Evolutionary conservation across 768 basidiomycete genomes (phyloP), one percentile per base, ranked within the genome.

Genomic region (Kwoniella heveanensis): DNA sequence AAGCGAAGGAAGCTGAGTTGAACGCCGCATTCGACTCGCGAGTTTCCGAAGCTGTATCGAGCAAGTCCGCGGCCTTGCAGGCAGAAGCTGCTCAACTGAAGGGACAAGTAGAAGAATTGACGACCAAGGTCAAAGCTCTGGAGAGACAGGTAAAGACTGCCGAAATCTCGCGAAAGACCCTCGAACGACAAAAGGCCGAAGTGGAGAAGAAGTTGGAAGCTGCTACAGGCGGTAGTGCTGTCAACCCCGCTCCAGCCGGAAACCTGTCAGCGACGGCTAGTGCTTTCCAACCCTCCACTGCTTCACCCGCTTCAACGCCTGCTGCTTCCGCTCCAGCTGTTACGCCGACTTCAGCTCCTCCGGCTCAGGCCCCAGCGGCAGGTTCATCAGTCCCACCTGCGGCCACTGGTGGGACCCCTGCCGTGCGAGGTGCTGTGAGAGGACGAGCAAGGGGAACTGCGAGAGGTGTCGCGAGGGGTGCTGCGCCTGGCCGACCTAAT

Each of bases 161-260:
- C 2, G 74, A 76, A 55, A 76, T 76, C 25, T 57, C 64, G 3
- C 56, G 74, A 22, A 76, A 76, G 57, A 73, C 72, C 5, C 36
- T 76, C 17, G 74, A 76, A 49, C 63, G 74, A 50, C 72, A 73
- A 47, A 73, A 73, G 53, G 64, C 67, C 9, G 71, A 67, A 17
- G 65, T 67, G 10, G 73, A 74, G 53, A 60, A 70, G 67, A 71
- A 65, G 49, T 30, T 73, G n/a, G 71, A 72, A 49, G 73, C 61
- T 58, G 62, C 66, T 25, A 29, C 53, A 17, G 53, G 54, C 3
- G 69, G 47, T 22, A 44, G 39, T 13, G 44, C 49, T 44, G 17
- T 66, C 2, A 49, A 21, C 19, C 39, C 65, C 24, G 30, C 65
- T 1, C 21, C 57, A 7, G 44, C 54, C 27, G 55, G 48, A 2